Conservation (phyloP, 192 early-diverging fungal genomes). For the Endogone sp. region DNA sequence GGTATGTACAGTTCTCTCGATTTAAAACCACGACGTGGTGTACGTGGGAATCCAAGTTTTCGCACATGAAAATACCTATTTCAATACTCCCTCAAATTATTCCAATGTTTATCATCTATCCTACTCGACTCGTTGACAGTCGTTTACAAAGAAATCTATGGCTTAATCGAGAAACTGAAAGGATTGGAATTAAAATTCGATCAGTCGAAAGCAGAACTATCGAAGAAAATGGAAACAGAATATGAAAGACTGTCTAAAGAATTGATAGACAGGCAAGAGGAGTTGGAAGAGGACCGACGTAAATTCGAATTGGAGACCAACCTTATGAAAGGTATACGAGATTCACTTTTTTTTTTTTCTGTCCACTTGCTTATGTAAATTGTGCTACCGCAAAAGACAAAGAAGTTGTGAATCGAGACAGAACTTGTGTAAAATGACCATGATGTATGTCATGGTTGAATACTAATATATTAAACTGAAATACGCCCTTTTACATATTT, state of each 20-base stretch:
- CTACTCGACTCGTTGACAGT: background rate
- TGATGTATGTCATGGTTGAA: too few relatives aligned
- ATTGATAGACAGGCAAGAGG: conserved; percentile 8
- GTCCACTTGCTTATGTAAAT: background rate
- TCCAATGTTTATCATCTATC: too few relatives aligned
- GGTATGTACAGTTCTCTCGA: background rate
- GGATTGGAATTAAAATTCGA: conserved; percentile 15
- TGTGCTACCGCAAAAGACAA: conserved; percentile 7
- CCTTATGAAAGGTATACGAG: conserved; percentile 9
- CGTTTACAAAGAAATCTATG: conserved; percentile 20
- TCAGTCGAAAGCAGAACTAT: conserved; percentile 3
- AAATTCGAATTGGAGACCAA: conserved; percentile 12
- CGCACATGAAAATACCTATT: too few relatives aligned
- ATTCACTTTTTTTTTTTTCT: conserved; percentile 1
- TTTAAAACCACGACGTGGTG: too few relatives aligned
- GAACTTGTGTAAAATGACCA: too few relatives aligned
- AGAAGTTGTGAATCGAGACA: too few relatives aligned
- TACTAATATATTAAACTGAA: too few relatives aligned
- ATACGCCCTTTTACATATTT: too few relatives aligned
- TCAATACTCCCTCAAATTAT: too few relatives aligned
- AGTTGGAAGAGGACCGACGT: conserved; percentile 2
- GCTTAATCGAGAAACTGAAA: conserved; percentile 10
- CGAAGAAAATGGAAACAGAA: conserved; percentile 11
- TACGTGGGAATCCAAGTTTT: too few relatives aligned
- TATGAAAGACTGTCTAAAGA: conserved; percentile 4